Percentiles rank a stretch among this genome's conserved stretches.
These are phyloP conservation scores for Leptographium flavum DNA, from an alignment of 2,329 filamentous ascomycete species.

Conservation along the genomic window DNA sequence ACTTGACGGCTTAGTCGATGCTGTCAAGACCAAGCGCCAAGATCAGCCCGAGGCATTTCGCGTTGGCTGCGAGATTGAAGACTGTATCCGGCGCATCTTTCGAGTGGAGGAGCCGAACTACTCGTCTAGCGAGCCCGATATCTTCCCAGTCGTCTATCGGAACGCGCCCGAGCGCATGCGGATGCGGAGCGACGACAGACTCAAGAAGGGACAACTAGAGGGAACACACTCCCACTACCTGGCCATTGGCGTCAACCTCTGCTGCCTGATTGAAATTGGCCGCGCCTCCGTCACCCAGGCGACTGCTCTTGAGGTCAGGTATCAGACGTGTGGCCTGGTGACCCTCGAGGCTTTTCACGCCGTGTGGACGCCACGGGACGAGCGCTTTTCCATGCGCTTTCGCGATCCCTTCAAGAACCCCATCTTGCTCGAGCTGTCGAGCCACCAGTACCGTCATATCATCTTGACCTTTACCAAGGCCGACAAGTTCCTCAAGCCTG, in stretches of 20 bases:
- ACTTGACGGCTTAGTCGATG: slow-evolving; percentile 28
- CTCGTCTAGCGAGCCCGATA: slow-evolving; percentile 21
- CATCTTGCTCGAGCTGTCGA: slow-evolving; percentile 30
- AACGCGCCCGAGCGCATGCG: slow-evolving; percentile 21
- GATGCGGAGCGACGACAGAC: slow-evolving; percentile 22
- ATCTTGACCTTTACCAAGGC: slow-evolving; percentile 38
- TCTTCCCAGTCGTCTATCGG: slow-evolving; percentile 39
- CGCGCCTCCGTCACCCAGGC: slow-evolving; percentile 26
- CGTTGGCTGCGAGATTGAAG: slow-evolving; percentile 31
- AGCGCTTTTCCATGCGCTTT: slow-evolving; percentile 41
- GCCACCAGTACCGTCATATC: slow-evolving; percentile 37
- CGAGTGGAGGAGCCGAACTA: slow-evolving; percentile 27
- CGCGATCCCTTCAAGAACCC: slow-evolving; percentile 23
- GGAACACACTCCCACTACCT: slow-evolving; percentile 41
- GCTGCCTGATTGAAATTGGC: slow-evolving; percentile 36
- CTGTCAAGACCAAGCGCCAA: slow-evolving; percentile 19
- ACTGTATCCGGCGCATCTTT: slow-evolving; percentile 31
- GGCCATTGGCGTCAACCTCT: slow-evolving; percentile 37
- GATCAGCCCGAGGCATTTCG: slow-evolving; percentile 21
- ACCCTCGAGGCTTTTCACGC: slow-evolving; percentile 36
- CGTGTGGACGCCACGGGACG: slow-evolving; percentile 35
- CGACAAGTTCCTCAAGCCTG: slow-evolving; percentile 41
- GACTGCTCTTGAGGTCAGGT: slow-evolving; percentile 31
- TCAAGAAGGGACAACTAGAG: slow-evolving; percentile 28
- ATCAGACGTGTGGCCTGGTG: slow-evolving; percentile 36